phyloP scores from a whole-genome alignment of 73 alveolate species.

The Uronychia setigera region DNA sequence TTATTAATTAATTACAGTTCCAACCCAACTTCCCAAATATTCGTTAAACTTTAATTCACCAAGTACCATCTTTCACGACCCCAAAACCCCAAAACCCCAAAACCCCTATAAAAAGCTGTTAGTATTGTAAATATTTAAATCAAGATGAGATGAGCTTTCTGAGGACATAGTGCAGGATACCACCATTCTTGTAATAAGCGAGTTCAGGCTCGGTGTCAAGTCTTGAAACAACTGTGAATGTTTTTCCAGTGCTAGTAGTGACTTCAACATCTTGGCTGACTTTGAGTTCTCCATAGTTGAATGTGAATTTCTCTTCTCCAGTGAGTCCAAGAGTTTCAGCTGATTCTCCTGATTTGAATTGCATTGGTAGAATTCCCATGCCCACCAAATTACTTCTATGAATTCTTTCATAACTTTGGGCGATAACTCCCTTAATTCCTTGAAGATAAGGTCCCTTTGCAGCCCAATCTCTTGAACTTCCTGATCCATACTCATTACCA shows the following conservation, averaged over 20 bases:
- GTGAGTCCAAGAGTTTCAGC: conserved; percentile 85
- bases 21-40: too few species aligned
- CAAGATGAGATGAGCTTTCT: conserved; percentile 63
- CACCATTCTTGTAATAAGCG: conserved; percentile 88
- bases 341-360: conserved; percentile 78
- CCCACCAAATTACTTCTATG: conserved; percentile 94
- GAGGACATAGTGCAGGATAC: conserved; percentile 87
- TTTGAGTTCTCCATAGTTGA: conserved; percentile 59
- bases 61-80: neutral
- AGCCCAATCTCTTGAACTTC: conserved; percentile 97
- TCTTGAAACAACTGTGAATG: conserved; percentile 69
- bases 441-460: conserved; percentile 81
- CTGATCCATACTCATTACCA: conserved; percentile 95
- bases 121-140: neutral
- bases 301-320: conserved; percentile 73
- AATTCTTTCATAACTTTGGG: conserved; percentile 88
- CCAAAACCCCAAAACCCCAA: conserved; percentile 24
- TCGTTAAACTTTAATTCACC: too few species aligned
- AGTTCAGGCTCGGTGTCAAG: conserved; percentile 90
- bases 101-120: neutral
- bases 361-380: conserved; percentile 93
- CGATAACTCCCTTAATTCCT: conserved; percentile 86
- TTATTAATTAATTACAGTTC: too few species aligned
- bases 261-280: conserved; percentile 60
- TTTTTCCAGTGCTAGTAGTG: conserved; percentile 59